Conservation (phyloP, 2,329 filamentous ascomycete genomes). For the Teratosphaeria epicoccoides region DNA sequence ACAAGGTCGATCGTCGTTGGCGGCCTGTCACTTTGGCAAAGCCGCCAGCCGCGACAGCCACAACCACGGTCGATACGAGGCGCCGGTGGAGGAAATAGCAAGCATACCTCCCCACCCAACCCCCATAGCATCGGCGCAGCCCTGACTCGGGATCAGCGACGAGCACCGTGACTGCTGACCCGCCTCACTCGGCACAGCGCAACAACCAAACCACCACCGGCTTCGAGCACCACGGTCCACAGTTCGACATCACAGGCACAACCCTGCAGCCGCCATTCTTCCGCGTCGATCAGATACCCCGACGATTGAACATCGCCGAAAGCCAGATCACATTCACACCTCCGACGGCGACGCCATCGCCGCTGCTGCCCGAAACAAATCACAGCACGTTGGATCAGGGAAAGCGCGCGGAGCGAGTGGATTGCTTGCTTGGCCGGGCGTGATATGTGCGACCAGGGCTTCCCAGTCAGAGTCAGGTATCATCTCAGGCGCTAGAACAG, state of each 20-base stretch:
- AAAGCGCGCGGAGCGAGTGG: background rate
- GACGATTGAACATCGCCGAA: background rate
- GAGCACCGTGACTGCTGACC: background rate
- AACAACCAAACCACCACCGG: background rate
- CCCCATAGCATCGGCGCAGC: background rate
- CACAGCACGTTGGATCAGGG: background rate
- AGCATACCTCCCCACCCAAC: background rate
- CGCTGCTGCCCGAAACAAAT: background rate
- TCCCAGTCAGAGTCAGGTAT: background rate
- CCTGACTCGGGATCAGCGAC: background rate
- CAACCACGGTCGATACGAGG: background rate
- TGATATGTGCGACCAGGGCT: background rate
- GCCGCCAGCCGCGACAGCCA: background rate
- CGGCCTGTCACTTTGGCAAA: background rate
- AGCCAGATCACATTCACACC: no score
- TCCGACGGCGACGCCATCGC: background rate
- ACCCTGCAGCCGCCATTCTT: background rate
- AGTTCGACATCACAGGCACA: no score
- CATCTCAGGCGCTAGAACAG: background rate
- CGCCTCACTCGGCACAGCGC: background rate
- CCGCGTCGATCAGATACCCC: background rate
- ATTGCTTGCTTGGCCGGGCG: no score
- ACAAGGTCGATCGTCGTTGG: background rate
- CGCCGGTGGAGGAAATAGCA: background rate
- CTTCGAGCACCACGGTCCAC: no score